Conservation (phyloP, 169 alveolate species). For the Eimeria falciformis region DNA sequence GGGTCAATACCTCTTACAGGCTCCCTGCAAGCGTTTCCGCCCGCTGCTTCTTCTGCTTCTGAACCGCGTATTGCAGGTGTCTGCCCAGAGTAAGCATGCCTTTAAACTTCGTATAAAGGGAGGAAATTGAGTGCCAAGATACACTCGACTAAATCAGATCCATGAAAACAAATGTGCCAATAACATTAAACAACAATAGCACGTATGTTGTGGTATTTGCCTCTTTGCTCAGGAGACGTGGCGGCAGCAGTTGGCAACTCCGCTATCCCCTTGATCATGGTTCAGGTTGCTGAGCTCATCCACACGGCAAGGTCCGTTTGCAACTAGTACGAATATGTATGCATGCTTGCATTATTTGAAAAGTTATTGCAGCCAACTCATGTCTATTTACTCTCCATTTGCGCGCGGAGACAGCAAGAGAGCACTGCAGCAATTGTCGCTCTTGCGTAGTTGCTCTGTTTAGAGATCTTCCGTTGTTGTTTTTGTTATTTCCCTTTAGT, state of each 20-base stretch:
- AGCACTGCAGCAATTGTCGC: too few species aligned
- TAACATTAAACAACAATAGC: too few species aligned
- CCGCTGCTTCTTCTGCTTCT: slow-evolving; percentile 71
- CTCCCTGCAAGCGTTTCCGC: slow-evolving; percentile 76
- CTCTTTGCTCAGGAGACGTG: not conserved
- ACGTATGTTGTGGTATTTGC: too few species aligned
- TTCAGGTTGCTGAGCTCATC: slow-evolving; percentile 73
- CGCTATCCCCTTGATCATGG: slow-evolving; percentile 23
- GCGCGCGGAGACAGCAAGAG: too few species aligned
- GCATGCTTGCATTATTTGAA: too few species aligned
- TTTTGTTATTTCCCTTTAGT: slow-evolving; percentile 40
- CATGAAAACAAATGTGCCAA: too few species aligned
- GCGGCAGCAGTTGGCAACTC: not conserved
- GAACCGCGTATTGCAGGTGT: slow-evolving; percentile 27
- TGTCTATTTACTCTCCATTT: too few species aligned
- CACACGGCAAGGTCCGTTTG: slow-evolving; percentile 76
- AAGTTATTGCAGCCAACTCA: too few species aligned
- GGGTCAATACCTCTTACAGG: slow-evolving; percentile 37
- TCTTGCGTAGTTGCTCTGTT: not conserved
- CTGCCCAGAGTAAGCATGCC: not conserved
- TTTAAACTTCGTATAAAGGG: too few species aligned
- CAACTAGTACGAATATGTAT: too few species aligned
- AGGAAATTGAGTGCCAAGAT: too few species aligned
- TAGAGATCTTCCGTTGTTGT: not conserved
- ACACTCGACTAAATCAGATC: too few species aligned